Base-by-base conservation (phyloP, 208 protist species). In the Acanthamoeba culbertsoni region DNA sequence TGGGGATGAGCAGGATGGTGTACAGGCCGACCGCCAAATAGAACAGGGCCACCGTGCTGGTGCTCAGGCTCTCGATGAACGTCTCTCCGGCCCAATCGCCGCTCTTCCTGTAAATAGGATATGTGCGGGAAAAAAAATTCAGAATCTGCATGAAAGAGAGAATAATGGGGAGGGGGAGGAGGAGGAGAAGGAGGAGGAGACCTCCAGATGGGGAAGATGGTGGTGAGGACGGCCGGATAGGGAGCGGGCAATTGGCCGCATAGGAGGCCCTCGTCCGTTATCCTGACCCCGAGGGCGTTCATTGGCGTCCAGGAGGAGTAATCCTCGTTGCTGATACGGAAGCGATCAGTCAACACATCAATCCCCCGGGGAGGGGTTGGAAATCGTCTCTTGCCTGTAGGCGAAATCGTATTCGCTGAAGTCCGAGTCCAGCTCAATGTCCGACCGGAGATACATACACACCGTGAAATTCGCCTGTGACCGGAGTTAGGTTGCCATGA, bases 31-130 rank as follows among this genome's bases (percentile, higher is more conserved):
- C 73, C 18, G 73, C 73, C 5, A 84, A 43, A 10, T 84, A 84
- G 73, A 84, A 84, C 73, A 84, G 20, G 12, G 43, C 73, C n/a
- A 84, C 73, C 18, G 73, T 84, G 45, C 43, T 84, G 2, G 40
- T 55, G 45, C 73, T 84, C 28, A 57, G 73, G 4, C 43, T 84
- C 40, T 84, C 73, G 45, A 84, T 84, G 73, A 84, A 84, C 7
- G 7, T n/a, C 43, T 57, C 43, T 26, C 45, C 73, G 0, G 40
- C 73, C 73, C 73, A 84, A 18, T 84, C 63, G 0, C 63, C 63
- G 33, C 31, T n/a, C 63, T 45, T 37, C 5, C 16, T n/a, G n/a
- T n/a, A n/a, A n/a, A n/a, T n/a, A n/a, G n/a, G n/a, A n/a, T n/a
- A n/a, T n/a, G n/a, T n/a, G n/a, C n/a, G n/a, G n/a, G n/a, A n/a